Conservation (phyloP, 192 early-diverging fungal genomes). For the Glomus cerebriforme region DNA sequence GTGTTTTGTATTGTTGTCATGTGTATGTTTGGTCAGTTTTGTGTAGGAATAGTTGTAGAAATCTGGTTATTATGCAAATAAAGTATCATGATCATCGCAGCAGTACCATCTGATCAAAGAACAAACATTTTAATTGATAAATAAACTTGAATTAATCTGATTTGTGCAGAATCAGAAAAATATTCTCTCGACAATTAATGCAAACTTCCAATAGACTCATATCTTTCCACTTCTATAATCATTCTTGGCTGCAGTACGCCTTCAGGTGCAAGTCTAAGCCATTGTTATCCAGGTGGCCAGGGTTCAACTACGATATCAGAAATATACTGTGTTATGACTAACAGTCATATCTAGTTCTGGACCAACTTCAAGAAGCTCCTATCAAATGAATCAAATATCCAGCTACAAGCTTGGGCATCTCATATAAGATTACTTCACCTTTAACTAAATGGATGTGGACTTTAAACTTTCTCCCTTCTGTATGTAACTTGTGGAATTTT, state of each 20-base stretch:
- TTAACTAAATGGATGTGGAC: too few relatives aligned
- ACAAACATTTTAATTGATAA: slow-evolving; percentile 27
- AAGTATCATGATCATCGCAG: slow-evolving; percentile 16
- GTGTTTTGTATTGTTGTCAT: not conserved
- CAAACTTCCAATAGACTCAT: not conserved
- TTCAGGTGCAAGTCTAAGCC: not conserved
- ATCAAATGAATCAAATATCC: too few relatives aligned
- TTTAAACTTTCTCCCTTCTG: too few relatives aligned
- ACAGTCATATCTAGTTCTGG: slow-evolving; percentile 8
- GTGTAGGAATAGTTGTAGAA: not conserved
- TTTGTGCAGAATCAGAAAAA: slow-evolving; percentile 12
- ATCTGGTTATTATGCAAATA: slow-evolving; percentile 21
- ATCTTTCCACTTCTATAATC: slow-evolving; percentile 19
- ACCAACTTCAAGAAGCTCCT: too few relatives aligned
- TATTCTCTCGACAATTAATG: not conserved
- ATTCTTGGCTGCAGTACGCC: slow-evolving; percentile 19
- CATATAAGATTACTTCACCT: too few relatives aligned
- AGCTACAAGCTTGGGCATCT: too few relatives aligned
- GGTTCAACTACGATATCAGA: not conserved
- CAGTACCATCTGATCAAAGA: not conserved
- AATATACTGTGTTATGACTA: not conserved
- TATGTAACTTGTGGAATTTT: too few relatives aligned
- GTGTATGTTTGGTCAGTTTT: too few relatives aligned
- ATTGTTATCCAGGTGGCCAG: not conserved
- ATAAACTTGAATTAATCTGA: slow-evolving; percentile 19